A percentile compares a stretch with the other conserved stretches of the same genome.
These are phyloP conservation scores for Hirsutella thompsonii DNA, from an alignment of 2,329 filamentous ascomycete species.

Conservation along the genomic window DNA sequence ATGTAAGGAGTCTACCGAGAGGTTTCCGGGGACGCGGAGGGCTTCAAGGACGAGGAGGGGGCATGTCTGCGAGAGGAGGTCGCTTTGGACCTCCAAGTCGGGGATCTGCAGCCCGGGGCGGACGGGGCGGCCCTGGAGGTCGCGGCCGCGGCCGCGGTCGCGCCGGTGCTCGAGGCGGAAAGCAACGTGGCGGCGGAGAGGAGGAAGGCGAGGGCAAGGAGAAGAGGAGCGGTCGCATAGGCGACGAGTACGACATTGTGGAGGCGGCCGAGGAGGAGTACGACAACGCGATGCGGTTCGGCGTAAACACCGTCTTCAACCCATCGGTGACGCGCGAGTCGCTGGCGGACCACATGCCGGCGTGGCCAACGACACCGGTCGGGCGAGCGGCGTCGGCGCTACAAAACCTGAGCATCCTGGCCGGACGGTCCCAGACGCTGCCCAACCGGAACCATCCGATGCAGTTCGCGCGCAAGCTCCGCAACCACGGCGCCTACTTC, in stretches of 20 bases:
- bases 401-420: slow-evolving; percentile 21
- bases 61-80: background rate
- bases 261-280: slow-evolving; percentile 21
- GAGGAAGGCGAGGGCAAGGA: slow-evolving; percentile 9
- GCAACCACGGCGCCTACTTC: no score
- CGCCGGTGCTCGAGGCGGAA: slow-evolving; percentile 8
- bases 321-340: slow-evolving; percentile 20
- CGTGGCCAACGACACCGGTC: slow-evolving; percentile 12
- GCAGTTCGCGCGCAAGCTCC: no score
- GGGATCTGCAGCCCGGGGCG: background rate
- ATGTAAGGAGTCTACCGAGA: slow-evolving; percentile 23
- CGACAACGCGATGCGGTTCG: slow-evolving; percentile 21
- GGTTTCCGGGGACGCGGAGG: slow-evolving; percentile 7
- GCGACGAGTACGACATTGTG: slow-evolving; percentile 12
- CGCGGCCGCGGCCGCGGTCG: slow-evolving; percentile 4
- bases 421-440: no score
- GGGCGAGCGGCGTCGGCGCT: slow-evolving; percentile 20
- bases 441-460: no score
- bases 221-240: slow-evolving; percentile 9
- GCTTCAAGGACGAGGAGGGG: slow-evolving; percentile 9
- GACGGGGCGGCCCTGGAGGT: slow-evolving; percentile 3
- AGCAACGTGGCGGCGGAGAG: slow-evolving; percentile 9
- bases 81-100: background rate
- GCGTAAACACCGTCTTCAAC: slow-evolving; percentile 15
- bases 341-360: slow-evolving; percentile 17